phyloP scores from a whole-genome alignment of 2,329 filamentous ascomycete genomes.

The Monosporascus sp. region DNA sequence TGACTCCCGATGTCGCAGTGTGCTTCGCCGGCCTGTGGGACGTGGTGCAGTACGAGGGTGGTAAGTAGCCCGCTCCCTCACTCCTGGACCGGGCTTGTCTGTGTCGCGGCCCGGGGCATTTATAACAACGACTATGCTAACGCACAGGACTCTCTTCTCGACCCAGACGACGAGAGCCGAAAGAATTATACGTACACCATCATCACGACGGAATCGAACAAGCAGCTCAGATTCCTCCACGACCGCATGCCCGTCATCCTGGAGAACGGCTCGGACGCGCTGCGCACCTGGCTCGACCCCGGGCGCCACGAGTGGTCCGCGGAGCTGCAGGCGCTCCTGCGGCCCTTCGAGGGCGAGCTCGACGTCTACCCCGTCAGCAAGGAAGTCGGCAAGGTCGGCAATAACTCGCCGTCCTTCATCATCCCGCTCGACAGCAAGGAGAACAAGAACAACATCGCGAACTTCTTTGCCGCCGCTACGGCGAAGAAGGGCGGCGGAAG shows the following conservation, averaged over 20 bases:
- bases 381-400: slow-evolving; percentile 91
- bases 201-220: slow-evolving; percentile 84
- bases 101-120: not conserved
- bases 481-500: slow-evolving; percentile 29
- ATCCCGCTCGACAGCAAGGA: slow-evolving; percentile 77
- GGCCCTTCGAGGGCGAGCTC: slow-evolving; percentile 71
- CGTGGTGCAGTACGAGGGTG: slow-evolving; percentile 65
- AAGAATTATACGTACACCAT: slow-evolving; percentile 86
- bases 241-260: slow-evolving; percentile 94
- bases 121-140: too few relatives aligned
- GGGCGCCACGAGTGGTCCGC: slow-evolving; percentile 64
- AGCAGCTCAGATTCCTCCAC: slow-evolving; percentile 80
- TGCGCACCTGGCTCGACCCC: slow-evolving; percentile 77
- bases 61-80: slow-evolving; percentile 31
- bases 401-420: slow-evolving; percentile 78
- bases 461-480: slow-evolving; percentile 71
- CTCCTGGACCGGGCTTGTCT: not conserved
- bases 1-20: slow-evolving; percentile 33
- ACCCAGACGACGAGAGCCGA: slow-evolving; percentile 39
- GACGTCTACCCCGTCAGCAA: slow-evolving; percentile 82
- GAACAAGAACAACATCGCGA: slow-evolving; percentile 90
- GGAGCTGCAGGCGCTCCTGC: slow-evolving; percentile 73
- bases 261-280: slow-evolving; percentile 64
- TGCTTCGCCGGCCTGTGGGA: slow-evolving; percentile 92
- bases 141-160: not conserved